These are phyloP conservation scores for Bromus sterilis DNA, from an alignment of 176 grass and related monocot species.

Conservation along the genomic window DNA sequence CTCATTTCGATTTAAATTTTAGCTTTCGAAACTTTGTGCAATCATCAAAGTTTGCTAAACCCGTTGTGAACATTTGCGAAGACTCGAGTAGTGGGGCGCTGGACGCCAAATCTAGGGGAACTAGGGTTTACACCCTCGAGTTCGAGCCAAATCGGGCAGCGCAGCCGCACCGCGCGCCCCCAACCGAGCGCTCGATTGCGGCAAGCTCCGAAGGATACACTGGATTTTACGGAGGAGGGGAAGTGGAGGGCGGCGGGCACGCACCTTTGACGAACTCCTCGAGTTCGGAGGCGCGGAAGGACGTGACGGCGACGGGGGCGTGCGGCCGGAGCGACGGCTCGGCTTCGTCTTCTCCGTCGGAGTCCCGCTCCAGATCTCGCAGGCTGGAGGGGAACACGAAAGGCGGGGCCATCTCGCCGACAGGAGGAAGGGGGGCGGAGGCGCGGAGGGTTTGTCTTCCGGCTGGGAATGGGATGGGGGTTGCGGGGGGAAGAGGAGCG, in stretches of 20 bases:
- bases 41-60: too few relatives aligned
- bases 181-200: neutral
- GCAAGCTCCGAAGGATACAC: neutral
- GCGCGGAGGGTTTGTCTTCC: neutral
- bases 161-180: neutral
- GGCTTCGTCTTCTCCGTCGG: constrained; percentile 13
- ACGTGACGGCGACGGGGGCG: constrained; percentile 39
- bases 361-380: constrained; percentile 57
- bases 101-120: neutral
- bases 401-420: constrained; percentile 51
- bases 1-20: neutral
- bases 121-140: neutral
- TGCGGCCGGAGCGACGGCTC: constrained; percentile 51
- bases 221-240: neutral
- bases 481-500: neutral
- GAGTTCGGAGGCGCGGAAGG: constrained; percentile 67
- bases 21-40: too few relatives aligned
- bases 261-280: constrained; percentile 97
- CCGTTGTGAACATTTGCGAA: too few relatives aligned
- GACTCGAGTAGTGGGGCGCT: neutral
- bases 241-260: neutral
- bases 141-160: neutral
- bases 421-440: neutral
- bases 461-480: neutral
- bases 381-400: constrained; percentile 75